Evolutionary conservation across 495 filamentous ascomycete species (phyloP).

Genomic region (Annulohypoxylon maeteangense): DNA sequence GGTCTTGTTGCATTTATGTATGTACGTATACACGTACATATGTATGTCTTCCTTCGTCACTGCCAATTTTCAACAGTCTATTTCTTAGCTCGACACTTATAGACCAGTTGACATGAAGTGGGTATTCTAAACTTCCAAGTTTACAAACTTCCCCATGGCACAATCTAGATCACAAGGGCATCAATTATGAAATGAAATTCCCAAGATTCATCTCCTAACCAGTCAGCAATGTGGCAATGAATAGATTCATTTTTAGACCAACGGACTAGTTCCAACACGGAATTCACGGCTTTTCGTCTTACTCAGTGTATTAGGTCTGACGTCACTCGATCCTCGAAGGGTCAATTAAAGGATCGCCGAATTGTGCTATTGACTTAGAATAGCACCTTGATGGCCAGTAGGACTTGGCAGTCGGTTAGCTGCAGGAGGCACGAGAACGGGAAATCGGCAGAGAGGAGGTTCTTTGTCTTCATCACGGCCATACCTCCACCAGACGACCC

Average conservation of each 20-base stretch:
- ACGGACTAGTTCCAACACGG: slow-evolving; percentile 8
- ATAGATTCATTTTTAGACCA: slow-evolving; percentile 12
- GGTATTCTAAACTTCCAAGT: background rate
- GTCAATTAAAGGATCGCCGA: slow-evolving; percentile 10
- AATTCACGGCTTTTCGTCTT: slow-evolving; percentile 19
- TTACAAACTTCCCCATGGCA: slow-evolving; percentile 6
- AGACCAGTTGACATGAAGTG: background rate
- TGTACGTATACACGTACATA: slow-evolving; percentile 2
- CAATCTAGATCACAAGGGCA: background rate
- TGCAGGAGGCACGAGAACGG: slow-evolving; percentile 14
- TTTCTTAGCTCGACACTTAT: slow-evolving; percentile 4
- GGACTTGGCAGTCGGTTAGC: slow-evolving; percentile 15
- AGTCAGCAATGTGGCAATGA: slow-evolving; percentile 8
- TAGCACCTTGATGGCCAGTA: slow-evolving; percentile 30
- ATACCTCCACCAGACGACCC: slow-evolving; percentile 26
- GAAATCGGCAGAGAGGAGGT: slow-evolving; percentile 13
- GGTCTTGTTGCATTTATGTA: background rate
- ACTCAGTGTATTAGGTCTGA: slow-evolving; percentile 24
- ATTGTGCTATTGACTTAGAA: slow-evolving; percentile 5
- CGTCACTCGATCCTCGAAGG: slow-evolving; percentile 25
- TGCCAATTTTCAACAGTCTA: background rate
- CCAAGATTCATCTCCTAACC: background rate
- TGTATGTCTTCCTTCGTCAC: slow-evolving; percentile 9
- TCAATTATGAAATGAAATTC: background rate
- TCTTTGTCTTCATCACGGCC: slow-evolving; percentile 13